These are phyloP conservation scores for Candida oleophila DNA, from an alignment of 805 yeast genomes.

Conservation along the genomic window DNA sequence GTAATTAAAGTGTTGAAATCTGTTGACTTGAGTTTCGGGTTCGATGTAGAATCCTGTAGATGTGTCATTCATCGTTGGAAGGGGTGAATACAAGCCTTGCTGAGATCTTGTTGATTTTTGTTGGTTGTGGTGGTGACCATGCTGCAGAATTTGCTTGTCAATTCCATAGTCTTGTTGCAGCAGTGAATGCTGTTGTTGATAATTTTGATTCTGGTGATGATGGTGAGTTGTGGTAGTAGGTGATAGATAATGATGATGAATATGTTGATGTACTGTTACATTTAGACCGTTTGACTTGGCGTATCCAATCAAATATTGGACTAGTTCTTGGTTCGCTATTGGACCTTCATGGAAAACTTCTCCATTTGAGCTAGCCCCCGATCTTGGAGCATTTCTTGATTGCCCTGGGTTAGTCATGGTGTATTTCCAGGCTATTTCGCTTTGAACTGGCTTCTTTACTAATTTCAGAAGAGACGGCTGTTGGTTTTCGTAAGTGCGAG, in stretches of 20 bases:
- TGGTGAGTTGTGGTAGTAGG: conserved; percentile 16
- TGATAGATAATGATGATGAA: conserved; percentile 72
- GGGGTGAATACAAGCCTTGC: background rate
- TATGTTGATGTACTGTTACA: conserved; percentile 80
- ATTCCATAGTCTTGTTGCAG: background rate
- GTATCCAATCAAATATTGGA: conserved; percentile 54
- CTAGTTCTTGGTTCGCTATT: conserved; percentile 53
- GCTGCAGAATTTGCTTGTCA: background rate
- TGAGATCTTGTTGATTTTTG: background rate
- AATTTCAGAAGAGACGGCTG: background rate
- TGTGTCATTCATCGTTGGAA: conserved; percentile 5
- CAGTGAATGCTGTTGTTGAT: conserved; percentile 1
- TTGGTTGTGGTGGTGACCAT: background rate
- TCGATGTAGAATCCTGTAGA: conserved; percentile 29
- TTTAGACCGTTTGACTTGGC: conserved; percentile 58
- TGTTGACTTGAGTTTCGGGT: conserved; percentile 53
- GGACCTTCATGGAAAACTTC: conserved; percentile 36
- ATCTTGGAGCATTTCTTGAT: background rate
- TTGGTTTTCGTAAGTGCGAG: background rate
- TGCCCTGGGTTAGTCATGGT: conserved; percentile 17
- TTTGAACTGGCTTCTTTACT: background rate
- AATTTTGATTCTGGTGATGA: conserved; percentile 7
- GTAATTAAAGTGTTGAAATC: conserved; percentile 73
- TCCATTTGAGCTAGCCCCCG: conserved; percentile 39
- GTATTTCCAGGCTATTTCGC: conserved; percentile 61